Conservation (phyloP, 2,329 filamentous ascomycete species). For the Ophiocordyceps sinensis region DNA sequence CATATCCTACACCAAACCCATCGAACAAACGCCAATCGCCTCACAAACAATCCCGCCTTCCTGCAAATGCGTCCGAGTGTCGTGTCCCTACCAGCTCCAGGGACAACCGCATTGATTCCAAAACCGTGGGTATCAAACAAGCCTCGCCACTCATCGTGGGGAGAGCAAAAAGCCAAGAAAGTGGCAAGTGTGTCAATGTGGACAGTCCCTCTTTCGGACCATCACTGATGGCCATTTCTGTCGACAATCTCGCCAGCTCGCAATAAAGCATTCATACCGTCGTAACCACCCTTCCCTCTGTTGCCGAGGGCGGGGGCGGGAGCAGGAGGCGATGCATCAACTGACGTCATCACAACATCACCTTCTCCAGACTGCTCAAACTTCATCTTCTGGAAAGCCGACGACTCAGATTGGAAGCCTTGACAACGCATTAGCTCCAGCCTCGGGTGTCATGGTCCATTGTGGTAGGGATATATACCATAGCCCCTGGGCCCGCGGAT, state of each 20-base stretch:
- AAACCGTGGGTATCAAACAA: slow-evolving; percentile 2
- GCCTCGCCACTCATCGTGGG: slow-evolving; percentile 1
- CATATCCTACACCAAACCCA: no score
- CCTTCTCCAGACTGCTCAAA: slow-evolving; percentile 13
- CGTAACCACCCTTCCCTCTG: slow-evolving; percentile 20
- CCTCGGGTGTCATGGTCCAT: slow-evolving; percentile 3
- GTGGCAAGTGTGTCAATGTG: no score
- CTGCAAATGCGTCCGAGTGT: neutral
- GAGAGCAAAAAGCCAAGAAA: neutral
- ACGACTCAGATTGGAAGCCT: slow-evolving; percentile 20
- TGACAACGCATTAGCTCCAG: slow-evolving; percentile 14
- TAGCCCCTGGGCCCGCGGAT: slow-evolving; percentile 16
- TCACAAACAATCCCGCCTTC: neutral
- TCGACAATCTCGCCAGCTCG: slow-evolving; percentile 46
- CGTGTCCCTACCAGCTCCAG: neutral
- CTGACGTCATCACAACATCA: slow-evolving; percentile 17
- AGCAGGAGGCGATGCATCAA: slow-evolving; percentile 6
- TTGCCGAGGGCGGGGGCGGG: slow-evolving; percentile 7
- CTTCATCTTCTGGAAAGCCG: slow-evolving; percentile 17
- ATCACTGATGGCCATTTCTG: slow-evolving; percentile 15
- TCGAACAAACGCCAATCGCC: neutral
- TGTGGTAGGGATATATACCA: slow-evolving; percentile 14
- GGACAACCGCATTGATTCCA: slow-evolving; percentile 1
- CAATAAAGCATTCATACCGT: slow-evolving; percentile 45
- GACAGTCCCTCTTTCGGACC: no score